Evolutionary conservation across 306 rosid species (phyloP).

Genomic region (Cucumis cinereus): DNA sequence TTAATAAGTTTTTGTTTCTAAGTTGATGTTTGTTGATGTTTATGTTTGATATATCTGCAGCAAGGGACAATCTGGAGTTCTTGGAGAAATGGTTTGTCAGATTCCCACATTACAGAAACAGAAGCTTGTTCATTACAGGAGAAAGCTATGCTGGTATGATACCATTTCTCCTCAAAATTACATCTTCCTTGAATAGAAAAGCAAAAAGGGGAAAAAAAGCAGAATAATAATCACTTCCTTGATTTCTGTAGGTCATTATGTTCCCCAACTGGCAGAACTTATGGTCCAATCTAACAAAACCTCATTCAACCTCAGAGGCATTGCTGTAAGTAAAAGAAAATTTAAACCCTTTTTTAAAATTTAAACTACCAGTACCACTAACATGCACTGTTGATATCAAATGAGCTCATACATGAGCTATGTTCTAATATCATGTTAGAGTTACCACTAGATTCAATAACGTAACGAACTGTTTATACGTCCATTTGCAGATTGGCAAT

Average conservation of each 20-base stretch:
- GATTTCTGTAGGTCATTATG: conserved; percentile 26
- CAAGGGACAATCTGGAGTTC: conserved; percentile 42
- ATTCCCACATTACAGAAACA: conserved; percentile 37
- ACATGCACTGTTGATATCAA: not conserved
- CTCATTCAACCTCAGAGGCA: conserved; percentile 38
- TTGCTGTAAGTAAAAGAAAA: conserved; percentile 30
- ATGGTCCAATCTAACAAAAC: conserved; percentile 27
- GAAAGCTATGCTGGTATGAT: conserved; percentile 39
- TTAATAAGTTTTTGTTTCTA: not conserved
- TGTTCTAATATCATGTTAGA: not conserved
- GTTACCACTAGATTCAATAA: not conserved
- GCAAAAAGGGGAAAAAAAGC: not conserved
- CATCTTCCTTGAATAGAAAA: not conserved
- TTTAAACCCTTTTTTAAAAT: not conserved
- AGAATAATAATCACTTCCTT: not conserved
- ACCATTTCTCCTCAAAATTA: not conserved
- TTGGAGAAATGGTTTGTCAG: conserved; percentile 35
- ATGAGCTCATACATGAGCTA: not conserved
- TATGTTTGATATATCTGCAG: conserved; percentile 12
- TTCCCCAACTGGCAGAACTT: conserved; percentile 51
- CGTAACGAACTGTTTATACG: not conserved
- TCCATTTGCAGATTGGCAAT: conserved; percentile 34
- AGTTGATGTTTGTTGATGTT: not conserved
- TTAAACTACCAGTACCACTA: too few species aligned
- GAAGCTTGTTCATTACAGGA: conserved; percentile 37